A percentile compares a stretch with the other conserved stretches of the same genome.
phyloP scores from a whole-genome alignment of 768 basidiomycete genomes.

The Boletus rubroflammeus region DNA sequence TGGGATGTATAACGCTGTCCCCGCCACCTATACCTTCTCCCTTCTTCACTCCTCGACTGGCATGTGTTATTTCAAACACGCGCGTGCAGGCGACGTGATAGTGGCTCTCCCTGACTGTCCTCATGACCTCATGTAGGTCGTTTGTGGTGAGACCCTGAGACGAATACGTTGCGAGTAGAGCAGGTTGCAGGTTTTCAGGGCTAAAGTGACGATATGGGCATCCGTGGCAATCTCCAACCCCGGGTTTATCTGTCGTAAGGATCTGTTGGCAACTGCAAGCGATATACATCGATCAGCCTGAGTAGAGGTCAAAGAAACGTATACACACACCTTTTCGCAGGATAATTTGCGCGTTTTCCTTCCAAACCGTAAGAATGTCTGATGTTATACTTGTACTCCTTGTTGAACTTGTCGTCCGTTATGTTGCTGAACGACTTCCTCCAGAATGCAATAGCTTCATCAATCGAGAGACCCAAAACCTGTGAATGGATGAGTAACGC shows the following conservation, averaged over 20 bases:
- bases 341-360: constrained; percentile 91
- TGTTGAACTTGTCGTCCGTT: constrained; percentile 95
- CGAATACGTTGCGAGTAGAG: constrained; percentile 66
- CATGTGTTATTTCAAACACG: constrained; percentile 93
- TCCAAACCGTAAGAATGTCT: constrained; percentile 93
- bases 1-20: constrained; percentile 92
- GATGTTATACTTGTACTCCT: constrained; percentile 96
- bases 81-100: constrained; percentile 97
- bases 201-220: constrained; percentile 94
- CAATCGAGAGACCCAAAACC: constrained; percentile 90
- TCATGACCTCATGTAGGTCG: constrained; percentile 82
- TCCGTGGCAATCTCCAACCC: constrained; percentile 68
- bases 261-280: constrained; percentile 83
- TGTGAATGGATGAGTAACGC: constrained; percentile 29
- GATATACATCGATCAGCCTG: neutral
- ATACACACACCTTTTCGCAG: constrained; percentile 72
- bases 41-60: constrained; percentile 65
- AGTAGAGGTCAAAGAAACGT: neutral
- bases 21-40: constrained; percentile 85
- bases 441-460: constrained; percentile 95
- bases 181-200: constrained; percentile 74
- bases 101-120: constrained; percentile 71
- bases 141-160: constrained; percentile 57
- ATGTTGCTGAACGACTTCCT: constrained; percentile 74
- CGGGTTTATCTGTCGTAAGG: constrained; percentile 64